Base-by-base conservation (phyloP, 768 basidiomycete genomes). In the Lactarius trivialis region DNA sequence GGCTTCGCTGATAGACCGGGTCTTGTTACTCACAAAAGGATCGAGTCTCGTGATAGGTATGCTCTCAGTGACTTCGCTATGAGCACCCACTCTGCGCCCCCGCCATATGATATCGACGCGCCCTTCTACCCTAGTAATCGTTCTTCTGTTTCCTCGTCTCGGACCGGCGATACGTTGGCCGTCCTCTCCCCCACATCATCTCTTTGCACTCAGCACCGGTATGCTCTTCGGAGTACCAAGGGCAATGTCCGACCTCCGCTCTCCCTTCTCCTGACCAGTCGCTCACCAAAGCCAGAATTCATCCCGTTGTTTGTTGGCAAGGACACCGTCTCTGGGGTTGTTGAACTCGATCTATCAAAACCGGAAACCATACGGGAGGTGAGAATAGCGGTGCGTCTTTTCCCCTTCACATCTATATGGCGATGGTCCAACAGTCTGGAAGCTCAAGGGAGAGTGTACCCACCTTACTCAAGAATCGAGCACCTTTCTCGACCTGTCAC, bases 281-380 rank as follows among this genome's bases (percentile, higher is more conserved):
- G 81, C 34, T 72, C 77, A 28, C 69, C 72, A 6, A 71, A 64
- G 3, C 56, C 78, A 0, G 65, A 74, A 21, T 75, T 74, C 12
- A 70, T 77, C 28, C 84, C 82, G 21, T 68, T 76, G 30, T 83
- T 81, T 66, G 68, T 76, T 52, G 75, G 81, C 62, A 78, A 76
- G 11, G 82, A 86, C 67, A 61, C 67, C 15, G 74, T 87, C 56
- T 68, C 77, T 1, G 84, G 85, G 26, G 70, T 71, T 9, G 81
- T 85, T 2, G 78, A 81, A 65, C 67, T 85, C 32, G 77, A 82
- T 56, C 71, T 82, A 36, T 73, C 76, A 63, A 81, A 80, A 67
- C 70, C 78, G 17, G 81, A 83, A 58, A 76, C 74, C 14, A 70
- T 79, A 55, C 82, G 84, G 69, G 74, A 72, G 32, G 74, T 86